Conservation (phyloP, 225 moss, liverwort and hornwort species). For the Marchantia polymorpha region DNA sequence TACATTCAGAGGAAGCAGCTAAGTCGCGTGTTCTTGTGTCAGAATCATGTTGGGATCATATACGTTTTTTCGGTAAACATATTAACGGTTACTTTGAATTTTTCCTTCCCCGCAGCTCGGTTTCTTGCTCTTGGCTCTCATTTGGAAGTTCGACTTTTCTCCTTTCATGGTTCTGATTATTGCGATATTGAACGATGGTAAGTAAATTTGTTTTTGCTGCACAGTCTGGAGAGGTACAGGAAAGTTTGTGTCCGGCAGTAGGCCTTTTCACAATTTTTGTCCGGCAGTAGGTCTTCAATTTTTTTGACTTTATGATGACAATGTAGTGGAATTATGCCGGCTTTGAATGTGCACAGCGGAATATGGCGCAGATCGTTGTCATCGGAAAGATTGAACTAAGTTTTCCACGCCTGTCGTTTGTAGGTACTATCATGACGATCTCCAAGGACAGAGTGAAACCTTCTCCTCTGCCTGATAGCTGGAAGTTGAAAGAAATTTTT, state of each 20-base stretch:
- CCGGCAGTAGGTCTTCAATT: neutral
- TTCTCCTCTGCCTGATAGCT: conserved; percentile 60
- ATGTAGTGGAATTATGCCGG: neutral
- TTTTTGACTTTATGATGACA: neutral
- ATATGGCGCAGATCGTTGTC: neutral
- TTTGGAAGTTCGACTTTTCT: conserved; percentile 68
- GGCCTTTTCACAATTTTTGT: neutral
- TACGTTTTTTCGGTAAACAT: no score
- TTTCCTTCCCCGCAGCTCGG: conserved; percentile 33
- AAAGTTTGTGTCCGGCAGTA: no score
- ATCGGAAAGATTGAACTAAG: neutral
- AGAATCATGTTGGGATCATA: no score
- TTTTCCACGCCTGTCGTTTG: neutral
- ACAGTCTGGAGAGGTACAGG: no score
- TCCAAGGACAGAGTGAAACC: conserved; percentile 70
- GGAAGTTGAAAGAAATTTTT: conserved; percentile 62
- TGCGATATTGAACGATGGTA: conserved; percentile 66
- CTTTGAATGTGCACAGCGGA: neutral
- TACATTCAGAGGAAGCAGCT: neutral
- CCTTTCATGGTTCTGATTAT: conserved; percentile 75
- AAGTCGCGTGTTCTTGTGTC: no score
- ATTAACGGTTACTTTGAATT: neutral
- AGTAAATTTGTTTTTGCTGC: neutral
- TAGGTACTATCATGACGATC: conserved; percentile 69
- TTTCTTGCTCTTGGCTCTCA: conserved; percentile 55